Base-by-base conservation (phyloP, 2,329 filamentous ascomycete species). In the Aspergillus neotritici region DNA sequence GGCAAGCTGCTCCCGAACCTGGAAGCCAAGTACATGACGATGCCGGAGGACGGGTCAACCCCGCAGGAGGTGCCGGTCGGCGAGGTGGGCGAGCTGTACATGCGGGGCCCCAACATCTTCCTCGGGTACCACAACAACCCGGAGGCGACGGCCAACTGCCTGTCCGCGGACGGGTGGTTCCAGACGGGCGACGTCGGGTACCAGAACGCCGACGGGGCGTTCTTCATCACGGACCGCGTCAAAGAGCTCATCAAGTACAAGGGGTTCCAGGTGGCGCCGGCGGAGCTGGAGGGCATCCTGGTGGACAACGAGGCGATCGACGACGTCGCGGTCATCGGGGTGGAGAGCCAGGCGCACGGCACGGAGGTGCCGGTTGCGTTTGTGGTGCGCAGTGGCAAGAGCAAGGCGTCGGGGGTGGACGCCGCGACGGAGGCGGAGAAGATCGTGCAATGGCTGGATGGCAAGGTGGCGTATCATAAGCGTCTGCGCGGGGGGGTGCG, bases 141-240 rank as follows among this genome's bases (percentile, higher is more conserved):
- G 0, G 67, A 72, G 40, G 78, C 73, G 2, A 83, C 80, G 3
- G 69, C 65, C 12, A 72, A 78, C 31, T 78, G 77, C 15, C 63
- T 82, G 31, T 77, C 76, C 0, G 49, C 55, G 1, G 87, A 94
- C 51, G 87, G 87, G 1, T 96, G 82, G 72, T 95, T 94, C 75
- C 90, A 84, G 66, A 95, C 90, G 0, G 90, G 90, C 2, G 90
- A 96, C 57, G 82, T 95, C 17, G 86, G 87, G 4, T 82, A 86
- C 51, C 79, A 86, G 56, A 87, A 94, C 59, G 70, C 76, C 35
- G 75, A 86, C 38, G 86, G 86, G 25, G 87, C 94, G 60, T 87
- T 94, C 57, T 95, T 83, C 71, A 91, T 95, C 61, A 94, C 90
- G 1, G 90, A 96, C 61, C 83, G 89, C 5, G 74, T 88, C 30